Evolutionary conservation across 148 eudicot genomes (phyloP), one percentile per base, ranked within the genome.

Genomic region (Amaranthus hypochondriacus): DNA sequence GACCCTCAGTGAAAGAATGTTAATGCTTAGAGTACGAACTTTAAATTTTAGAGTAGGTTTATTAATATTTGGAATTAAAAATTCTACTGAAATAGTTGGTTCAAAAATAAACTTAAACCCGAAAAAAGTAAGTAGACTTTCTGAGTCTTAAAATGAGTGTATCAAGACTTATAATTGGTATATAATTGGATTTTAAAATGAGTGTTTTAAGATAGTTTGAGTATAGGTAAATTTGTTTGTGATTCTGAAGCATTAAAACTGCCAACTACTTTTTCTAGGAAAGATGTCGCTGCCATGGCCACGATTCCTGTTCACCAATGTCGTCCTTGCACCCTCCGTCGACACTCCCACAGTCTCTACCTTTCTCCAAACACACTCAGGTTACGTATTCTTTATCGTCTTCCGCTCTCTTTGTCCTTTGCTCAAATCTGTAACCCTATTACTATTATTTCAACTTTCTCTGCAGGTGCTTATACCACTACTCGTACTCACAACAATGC

Each of bases 381-480:
- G 39, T 28, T 28, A 28, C 39, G 98, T 89, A 1, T 42, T 21
- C 65, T 10, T 48, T 62, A 47, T 48, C n/a, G 48, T 65, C 65
- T 7, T 42, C 60, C 14, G 1, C 5, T 14, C 48, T 13, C 48
- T 74, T 14, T 3, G 10, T 11, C 0, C 49, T 1, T 13, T 47
- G 42, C 21, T 55, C 0, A 54, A 58, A 6, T 3, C 64, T 39
- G 14, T 47, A 62, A 9, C 39, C 60, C 56, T 15, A 18, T 14
- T 12, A 46, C 46, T n/a, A 44, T 63, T 78, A 66, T 62, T 75
- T 75, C 71, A 42, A 39, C 3, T 48, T 68, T 28, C 39, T 28
- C 39, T 51, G 47, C 89, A 90, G 98, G 98, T 75, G 99, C 99
- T 62, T 95, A 95, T 83, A 95, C 99, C 15, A 89, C 97, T 15